These are phyloP conservation scores for Trametes polyzona DNA, from an alignment of 1,284 basidiomycete genomes.

Conservation along the genomic window DNA sequence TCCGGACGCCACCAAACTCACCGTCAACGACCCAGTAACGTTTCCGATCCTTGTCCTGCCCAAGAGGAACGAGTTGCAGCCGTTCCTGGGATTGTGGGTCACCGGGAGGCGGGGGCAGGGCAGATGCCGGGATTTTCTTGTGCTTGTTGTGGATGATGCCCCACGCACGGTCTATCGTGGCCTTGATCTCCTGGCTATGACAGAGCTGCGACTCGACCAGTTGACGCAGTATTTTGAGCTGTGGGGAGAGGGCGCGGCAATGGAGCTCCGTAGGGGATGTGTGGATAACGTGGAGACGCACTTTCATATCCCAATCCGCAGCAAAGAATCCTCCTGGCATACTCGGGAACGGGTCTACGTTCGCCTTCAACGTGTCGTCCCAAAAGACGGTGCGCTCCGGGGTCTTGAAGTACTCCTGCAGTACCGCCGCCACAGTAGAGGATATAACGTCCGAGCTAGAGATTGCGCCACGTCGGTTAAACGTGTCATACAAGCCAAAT, in stretches of 20 bases:
- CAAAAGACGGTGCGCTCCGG: slow-evolving; percentile 77
- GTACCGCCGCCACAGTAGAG: slow-evolving; percentile 62
- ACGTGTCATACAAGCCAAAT: slow-evolving; percentile 32
- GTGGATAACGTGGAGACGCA: slow-evolving; percentile 42
- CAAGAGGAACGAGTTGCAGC: slow-evolving; percentile 67
- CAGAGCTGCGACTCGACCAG: slow-evolving; percentile 78
- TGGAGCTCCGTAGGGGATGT: slow-evolving; percentile 8
- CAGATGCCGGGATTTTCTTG: slow-evolving; percentile 70
- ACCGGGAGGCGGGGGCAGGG: slow-evolving; percentile 52
- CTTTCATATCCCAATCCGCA: slow-evolving; percentile 78
- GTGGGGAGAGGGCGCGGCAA: slow-evolving; percentile 6
- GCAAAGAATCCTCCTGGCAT: slow-evolving; percentile 71
- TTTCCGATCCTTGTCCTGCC: slow-evolving; percentile 71
- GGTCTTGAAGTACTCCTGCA: slow-evolving; percentile 72
- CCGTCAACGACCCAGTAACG: slow-evolving; percentile 84
- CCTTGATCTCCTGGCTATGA: slow-evolving; percentile 69
- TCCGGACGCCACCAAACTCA: slow-evolving; percentile 52
- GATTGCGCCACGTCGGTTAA: slow-evolving; percentile 40
- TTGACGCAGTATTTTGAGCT: slow-evolving; percentile 80
- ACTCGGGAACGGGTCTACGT: slow-evolving; percentile 71
- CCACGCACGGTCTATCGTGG: slow-evolving; percentile 79
- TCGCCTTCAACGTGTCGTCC: slow-evolving; percentile 65
- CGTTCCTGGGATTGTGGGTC: slow-evolving; percentile 66
- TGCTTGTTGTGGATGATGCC: slow-evolving; percentile 80
- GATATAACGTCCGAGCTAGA: slow-evolving; percentile 76